Conservation (phyloP, 2,329 filamentous ascomycete species). For the Aspergillus sp. region DNA sequence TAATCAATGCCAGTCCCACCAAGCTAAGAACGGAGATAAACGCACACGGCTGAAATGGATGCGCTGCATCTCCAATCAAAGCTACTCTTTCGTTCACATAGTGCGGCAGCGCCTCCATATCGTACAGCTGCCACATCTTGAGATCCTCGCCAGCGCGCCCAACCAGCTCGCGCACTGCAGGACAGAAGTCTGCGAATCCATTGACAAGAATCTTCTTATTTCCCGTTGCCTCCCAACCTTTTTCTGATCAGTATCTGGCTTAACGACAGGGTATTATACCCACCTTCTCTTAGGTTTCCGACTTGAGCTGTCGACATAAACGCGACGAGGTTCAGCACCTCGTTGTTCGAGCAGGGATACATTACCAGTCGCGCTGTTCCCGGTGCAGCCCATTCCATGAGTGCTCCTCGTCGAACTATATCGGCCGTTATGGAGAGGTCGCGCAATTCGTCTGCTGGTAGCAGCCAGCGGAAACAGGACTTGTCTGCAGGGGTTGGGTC, state of each 20-base stretch:
- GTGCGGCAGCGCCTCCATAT: constrained; percentile 58
- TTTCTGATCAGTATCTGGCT: too few relatives aligned
- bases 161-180: constrained; percentile 17
- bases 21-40: neutral
- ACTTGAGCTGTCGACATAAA: constrained; percentile 47
- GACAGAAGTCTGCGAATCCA: constrained; percentile 20
- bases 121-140: constrained; percentile 59
- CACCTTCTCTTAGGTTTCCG: constrained; percentile 25
- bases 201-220: constrained; percentile 16
- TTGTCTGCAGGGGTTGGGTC: constrained; percentile 22
- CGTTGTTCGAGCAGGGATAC: constrained; percentile 48
- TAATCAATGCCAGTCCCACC: neutral
- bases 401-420: constrained; percentile 29
- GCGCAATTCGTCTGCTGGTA: constrained; percentile 17
- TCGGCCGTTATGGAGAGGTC: constrained; percentile 10
- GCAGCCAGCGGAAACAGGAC: constrained; percentile 29
- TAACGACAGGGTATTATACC: constrained; percentile 1
- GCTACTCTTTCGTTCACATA: constrained; percentile 57
- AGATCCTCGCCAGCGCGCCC: constrained; percentile 43
- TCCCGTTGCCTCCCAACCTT: constrained; percentile 23
- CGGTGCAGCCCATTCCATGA: constrained; percentile 43
- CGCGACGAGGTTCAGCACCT: constrained; percentile 48
- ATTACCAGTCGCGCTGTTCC: constrained; percentile 45
- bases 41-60: constrained; percentile 60
- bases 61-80: constrained; percentile 65